Evolutionary conservation across 768 basidiomycete species (phyloP), one percentile per base, ranked within the genome.

Genomic region (Russula abietina): DNA sequence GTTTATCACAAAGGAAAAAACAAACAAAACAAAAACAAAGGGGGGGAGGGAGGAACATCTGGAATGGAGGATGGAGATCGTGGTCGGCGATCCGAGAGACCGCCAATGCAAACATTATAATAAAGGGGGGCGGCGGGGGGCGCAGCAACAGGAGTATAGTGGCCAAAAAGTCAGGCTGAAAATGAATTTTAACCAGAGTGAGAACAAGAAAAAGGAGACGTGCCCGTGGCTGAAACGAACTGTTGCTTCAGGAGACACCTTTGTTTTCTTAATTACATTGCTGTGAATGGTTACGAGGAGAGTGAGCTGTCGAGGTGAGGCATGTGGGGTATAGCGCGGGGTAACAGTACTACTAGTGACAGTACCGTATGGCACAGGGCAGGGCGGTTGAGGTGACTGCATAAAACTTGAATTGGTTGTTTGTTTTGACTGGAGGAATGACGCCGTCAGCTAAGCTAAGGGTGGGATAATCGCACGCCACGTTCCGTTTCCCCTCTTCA

Each of bases 271-370:
- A 11, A 4, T 33, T 33, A 32, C 30, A 36, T 36, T 36, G 36
- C 12, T 36, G 36, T 60, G 48, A 50, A 38, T 49, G 46, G 58
- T 60, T 56, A 54, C 54, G 48, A 50, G 55, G 58, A 32, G 28
- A 30, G 5, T 2, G 28, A 30, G 5, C 28, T 11, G n/a, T 33
- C 33, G 33, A 30, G 28, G 28, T 5, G 19, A 39, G 12, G 28
- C 60, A 33, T 60, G 63, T 50, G 63, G 63, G 63, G 63, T 64
- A 64, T 55, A 56, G 58, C 62, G 62, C 53, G 62, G 62, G 62
- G 58, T 54, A 30, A 39, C 33, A n/a, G n/a, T n/a, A n/a, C n/a
- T n/a, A n/a, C 8, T 30, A 30, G 28, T 30, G n/a, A 30, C 28
- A 30, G 28, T 30, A 30, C 5, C 2, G 28, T 30, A 30, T 30